phyloP scores from a whole-genome alignment of 495 filamentous ascomycete genomes.

The Saxophila tyrrhenica region DNA sequence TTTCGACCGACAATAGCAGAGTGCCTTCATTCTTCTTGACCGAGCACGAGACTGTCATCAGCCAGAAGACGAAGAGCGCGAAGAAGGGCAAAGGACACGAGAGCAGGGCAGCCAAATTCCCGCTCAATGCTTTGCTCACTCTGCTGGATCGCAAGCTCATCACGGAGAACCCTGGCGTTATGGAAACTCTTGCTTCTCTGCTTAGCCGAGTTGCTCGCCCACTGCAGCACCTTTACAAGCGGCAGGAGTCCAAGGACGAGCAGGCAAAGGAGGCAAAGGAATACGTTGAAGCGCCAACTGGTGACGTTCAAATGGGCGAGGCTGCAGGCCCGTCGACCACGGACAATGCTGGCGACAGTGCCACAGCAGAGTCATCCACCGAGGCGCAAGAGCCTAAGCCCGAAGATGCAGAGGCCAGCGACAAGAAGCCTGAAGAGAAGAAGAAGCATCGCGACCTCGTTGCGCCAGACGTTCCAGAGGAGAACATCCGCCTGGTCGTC shows the following conservation, averaged over 20 bases:
- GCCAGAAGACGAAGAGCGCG: constrained; percentile 62
- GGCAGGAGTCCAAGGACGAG: constrained; percentile 52
- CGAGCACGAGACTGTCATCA: constrained; percentile 70
- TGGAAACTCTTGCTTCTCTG: constrained; percentile 82
- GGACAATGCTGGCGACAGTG: background rate
- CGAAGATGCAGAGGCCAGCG: constrained; percentile 6
- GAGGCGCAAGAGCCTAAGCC: constrained; percentile 16
- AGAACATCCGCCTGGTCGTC: constrained; percentile 83
- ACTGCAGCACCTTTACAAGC: constrained; percentile 64
- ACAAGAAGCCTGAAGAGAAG: constrained; percentile 28
- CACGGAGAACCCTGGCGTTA: constrained; percentile 88
- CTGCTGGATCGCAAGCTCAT: constrained; percentile 84
- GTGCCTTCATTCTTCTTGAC: constrained; percentile 89
- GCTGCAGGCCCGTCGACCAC: background rate
- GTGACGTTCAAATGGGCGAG: constrained; percentile 17
- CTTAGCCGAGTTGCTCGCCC: constrained; percentile 82
- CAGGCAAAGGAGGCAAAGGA: constrained; percentile 43
- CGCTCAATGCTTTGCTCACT: constrained; percentile 77
- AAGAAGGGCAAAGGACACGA: constrained; percentile 75
- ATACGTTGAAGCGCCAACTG: constrained; percentile 17
- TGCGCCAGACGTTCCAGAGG: constrained; percentile 77
- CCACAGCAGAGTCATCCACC: constrained; percentile 17
- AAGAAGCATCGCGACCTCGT: constrained; percentile 65
- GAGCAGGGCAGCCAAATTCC: constrained; percentile 70
- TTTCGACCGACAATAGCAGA: constrained; percentile 67